phyloP scores from a whole-genome alignment of 2,329 filamentous ascomycete genomes.

The Hypoxylon sp. region DNA sequence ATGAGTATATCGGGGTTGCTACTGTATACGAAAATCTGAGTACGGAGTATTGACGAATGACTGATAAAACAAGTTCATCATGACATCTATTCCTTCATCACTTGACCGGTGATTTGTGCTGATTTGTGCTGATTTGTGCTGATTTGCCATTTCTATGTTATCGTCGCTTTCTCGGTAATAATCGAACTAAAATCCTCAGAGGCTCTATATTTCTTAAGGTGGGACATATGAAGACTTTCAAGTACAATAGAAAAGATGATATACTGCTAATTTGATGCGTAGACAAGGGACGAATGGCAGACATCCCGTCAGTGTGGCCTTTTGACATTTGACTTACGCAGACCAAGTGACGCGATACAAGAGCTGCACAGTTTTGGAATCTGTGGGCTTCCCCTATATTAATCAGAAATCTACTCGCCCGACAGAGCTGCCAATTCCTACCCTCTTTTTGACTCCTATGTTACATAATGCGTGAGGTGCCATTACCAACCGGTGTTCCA shows the following conservation, averaged over 20 bases:
- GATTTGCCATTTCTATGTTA: too few relatives aligned
- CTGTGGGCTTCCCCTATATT: conserved; percentile 18
- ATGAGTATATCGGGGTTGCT: not conserved
- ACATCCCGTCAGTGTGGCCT: not conserved
- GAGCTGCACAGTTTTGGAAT: conserved; percentile 9
- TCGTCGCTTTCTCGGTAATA: too few relatives aligned
- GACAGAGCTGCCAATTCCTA: conserved; percentile 21
- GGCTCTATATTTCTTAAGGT: not conserved
- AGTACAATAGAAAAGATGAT: not conserved
- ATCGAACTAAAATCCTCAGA: too few relatives aligned
- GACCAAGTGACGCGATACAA: not conserved
- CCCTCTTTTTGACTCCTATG: conserved; percentile 46
- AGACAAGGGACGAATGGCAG: not conserved
- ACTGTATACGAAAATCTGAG: not conserved
- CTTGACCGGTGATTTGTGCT: too few relatives aligned
- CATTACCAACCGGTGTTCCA: conserved; percentile 39
- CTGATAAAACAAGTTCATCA: too few relatives aligned
- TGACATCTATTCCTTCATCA: too few relatives aligned
- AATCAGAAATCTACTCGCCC: conserved; percentile 12
- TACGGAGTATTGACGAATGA: too few relatives aligned
- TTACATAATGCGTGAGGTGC: conserved; percentile 43
- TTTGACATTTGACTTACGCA: not conserved
- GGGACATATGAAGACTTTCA: not conserved
- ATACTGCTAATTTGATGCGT: not conserved
- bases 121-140: too few relatives aligned